Evolutionary conservation across 129 eudicot genomes (phyloP).

Genomic region (Sambucus nigra): DNA sequence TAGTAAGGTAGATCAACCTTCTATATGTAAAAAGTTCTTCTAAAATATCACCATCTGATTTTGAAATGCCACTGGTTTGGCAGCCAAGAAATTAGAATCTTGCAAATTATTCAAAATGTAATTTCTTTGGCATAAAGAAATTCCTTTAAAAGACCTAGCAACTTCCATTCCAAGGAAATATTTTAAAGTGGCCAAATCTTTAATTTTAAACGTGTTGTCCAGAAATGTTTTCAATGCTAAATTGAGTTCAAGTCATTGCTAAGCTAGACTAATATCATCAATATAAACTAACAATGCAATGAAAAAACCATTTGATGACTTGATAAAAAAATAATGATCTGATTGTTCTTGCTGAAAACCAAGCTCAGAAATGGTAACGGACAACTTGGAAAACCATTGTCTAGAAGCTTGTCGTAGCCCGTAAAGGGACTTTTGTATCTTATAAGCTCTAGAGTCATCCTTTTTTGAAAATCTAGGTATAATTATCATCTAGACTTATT

Average conservation of each 20-base stretch:
- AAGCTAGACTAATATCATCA: neutral
- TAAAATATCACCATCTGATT: neutral
- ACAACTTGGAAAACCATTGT: slow-evolving; percentile 5
- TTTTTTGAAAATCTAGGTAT: neutral
- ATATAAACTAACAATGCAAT: neutral
- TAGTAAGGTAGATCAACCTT: neutral
- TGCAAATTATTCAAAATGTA: neutral
- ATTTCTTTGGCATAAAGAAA: neutral
- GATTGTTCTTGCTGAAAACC: neutral
- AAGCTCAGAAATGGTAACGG: neutral
- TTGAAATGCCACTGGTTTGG: neutral
- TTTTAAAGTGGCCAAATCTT: neutral
- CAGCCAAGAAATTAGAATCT: neutral
- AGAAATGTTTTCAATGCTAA: neutral
- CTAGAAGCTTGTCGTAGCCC: slow-evolving; percentile 12
- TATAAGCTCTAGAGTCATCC: neutral
- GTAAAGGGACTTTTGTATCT: neutral
- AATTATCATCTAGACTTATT: neutral
- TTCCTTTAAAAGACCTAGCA: neutral
- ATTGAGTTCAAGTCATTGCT: neutral
- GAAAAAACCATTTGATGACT: too few species aligned
- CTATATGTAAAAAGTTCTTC: neutral
- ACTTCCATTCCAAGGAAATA: slow-evolving; percentile 9
- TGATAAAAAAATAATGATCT: neutral
- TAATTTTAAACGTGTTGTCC: neutral